A percentile compares a stretch with the other conserved stretches of the same genome.
Evolutionary conservation across 352 stramenopile species (phyloP).

Genomic region (Pythium apleroticum): DNA sequence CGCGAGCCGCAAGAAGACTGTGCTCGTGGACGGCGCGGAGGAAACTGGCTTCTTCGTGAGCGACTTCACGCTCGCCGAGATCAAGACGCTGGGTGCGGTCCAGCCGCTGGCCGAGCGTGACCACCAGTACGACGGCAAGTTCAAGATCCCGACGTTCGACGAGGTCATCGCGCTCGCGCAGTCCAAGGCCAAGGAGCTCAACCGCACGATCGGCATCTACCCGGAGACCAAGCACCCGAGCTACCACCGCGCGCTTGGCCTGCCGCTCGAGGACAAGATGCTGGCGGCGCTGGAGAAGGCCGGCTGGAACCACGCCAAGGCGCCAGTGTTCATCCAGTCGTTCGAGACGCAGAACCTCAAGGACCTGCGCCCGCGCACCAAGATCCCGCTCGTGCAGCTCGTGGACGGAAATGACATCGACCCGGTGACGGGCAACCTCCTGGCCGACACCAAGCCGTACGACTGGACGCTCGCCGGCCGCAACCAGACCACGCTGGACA

Average conservation of each 20-base stretch:
- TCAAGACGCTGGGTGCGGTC: slow-evolving; percentile 81
- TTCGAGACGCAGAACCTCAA: slow-evolving; percentile 71
- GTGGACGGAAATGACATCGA: slow-evolving; percentile 55
- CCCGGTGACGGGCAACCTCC: slow-evolving; percentile 67
- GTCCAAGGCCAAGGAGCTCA: slow-evolving; percentile 43
- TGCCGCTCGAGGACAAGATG: slow-evolving; percentile 64
- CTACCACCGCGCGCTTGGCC: slow-evolving; percentile 46
- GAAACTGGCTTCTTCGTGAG: slow-evolving; percentile 74
- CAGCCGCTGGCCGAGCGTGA: slow-evolving; percentile 78
- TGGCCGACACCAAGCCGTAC: slow-evolving; percentile 66
- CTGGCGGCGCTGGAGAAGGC: slow-evolving; percentile 61
- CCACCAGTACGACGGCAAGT: slow-evolving; percentile 78
- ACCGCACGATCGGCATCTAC: slow-evolving; percentile 79
- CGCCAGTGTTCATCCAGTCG: slow-evolving; percentile 65
- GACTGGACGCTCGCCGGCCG: slow-evolving; percentile 35
- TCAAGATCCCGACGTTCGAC: slow-evolving; percentile 84
- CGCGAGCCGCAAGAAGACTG: slow-evolving; percentile 36
- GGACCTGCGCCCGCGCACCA: slow-evolving; percentile 56
- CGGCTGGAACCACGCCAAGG: slow-evolving; percentile 64
- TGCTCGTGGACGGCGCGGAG: slow-evolving; percentile 58
- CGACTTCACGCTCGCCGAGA: slow-evolving; percentile 90
- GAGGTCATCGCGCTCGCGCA: slow-evolving; percentile 78
- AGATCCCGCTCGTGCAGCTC: slow-evolving; percentile 72
- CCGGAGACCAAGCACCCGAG: slow-evolving; percentile 86
- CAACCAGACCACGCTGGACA: slow-evolving; percentile 46